These are phyloP conservation scores for Acrasis kona DNA, from an alignment of 78 protist genomes.

Conservation along the genomic window DNA sequence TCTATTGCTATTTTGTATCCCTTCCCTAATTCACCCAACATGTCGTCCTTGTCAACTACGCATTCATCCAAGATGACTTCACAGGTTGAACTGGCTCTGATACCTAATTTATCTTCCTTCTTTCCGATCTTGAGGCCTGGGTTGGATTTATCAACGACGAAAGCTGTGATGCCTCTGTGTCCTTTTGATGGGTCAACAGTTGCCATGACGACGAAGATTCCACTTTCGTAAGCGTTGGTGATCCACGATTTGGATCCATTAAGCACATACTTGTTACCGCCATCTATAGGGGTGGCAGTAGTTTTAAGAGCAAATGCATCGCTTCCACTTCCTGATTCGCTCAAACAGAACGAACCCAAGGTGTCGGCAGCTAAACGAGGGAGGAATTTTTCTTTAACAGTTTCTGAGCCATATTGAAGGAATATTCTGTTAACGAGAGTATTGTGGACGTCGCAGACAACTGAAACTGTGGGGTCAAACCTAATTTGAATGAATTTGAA, in stretches of 20 bases:
- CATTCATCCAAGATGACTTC: slow-evolving; percentile 68
- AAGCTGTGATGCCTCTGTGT: slow-evolving; percentile 87
- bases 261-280: slow-evolving; percentile 58
- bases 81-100: slow-evolving; percentile 82
- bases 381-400: slow-evolving; percentile 51
- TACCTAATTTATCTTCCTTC: slow-evolving; percentile 86
- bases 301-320: slow-evolving; percentile 88
- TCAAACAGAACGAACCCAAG: slow-evolving; percentile 80
- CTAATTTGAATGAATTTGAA: slow-evolving; percentile 41
- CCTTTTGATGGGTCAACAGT: slow-evolving; percentile 58
- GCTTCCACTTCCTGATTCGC: slow-evolving; percentile 71
- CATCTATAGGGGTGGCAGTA: slow-evolving; percentile 37
- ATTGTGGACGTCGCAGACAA: neutral
- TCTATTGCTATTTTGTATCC: slow-evolving; percentile 93
- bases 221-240: slow-evolving; percentile 81
- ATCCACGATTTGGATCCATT: slow-evolving; percentile 89
- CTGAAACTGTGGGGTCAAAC: neutral
- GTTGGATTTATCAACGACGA: slow-evolving; percentile 53
- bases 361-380: slow-evolving; percentile 48
- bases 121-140: slow-evolving; percentile 77
- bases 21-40: slow-evolving; percentile 70
- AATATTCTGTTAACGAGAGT: slow-evolving; percentile 6
- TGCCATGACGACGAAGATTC: slow-evolving; percentile 79
- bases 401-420: slow-evolving; percentile 35
- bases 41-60: slow-evolving; percentile 30